These are phyloP conservation scores for Conticribra weissflogii DNA, from an alignment of 108 stramenopile genomes.

Conservation along the genomic window DNA sequence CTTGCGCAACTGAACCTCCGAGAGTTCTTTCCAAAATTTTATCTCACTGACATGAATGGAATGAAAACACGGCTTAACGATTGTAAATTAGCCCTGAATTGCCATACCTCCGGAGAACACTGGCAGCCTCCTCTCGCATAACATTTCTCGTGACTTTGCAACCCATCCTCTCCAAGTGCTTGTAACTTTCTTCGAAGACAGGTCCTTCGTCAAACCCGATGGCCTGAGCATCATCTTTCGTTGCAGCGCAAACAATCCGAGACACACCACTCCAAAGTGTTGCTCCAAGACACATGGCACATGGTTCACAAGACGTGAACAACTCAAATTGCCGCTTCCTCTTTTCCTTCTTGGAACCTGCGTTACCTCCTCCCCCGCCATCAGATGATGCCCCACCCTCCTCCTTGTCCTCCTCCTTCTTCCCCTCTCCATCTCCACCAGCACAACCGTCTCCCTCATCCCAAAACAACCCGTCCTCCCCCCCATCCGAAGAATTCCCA, in stretches of 20 bases:
- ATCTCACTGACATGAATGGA: not conserved
- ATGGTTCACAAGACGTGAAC: slow-evolving; percentile 87
- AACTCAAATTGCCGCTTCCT: slow-evolving; percentile 59
- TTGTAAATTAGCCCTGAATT: slow-evolving; percentile 76
- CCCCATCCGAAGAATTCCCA: slow-evolving; percentile 20
- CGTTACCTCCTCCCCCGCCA: too few relatives aligned
- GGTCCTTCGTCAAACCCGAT: slow-evolving; percentile 92
- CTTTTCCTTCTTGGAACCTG: slow-evolving; percentile 4
- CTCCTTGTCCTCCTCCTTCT: not conserved
- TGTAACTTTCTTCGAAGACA: slow-evolving; percentile 78
- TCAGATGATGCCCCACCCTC: not conserved
- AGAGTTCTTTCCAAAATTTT: not conserved
- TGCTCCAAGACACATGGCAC: slow-evolving; percentile 84
- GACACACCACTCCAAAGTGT: slow-evolving; percentile 87
- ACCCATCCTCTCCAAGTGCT: slow-evolving; percentile 67
- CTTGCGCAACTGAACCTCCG: not conserved
- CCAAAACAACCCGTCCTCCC: slow-evolving; percentile 23
- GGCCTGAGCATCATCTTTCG: slow-evolving; percentile 81
- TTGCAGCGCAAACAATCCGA: slow-evolving; percentile 75
- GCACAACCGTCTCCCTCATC: slow-evolving; percentile 10
- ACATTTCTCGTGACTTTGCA: slow-evolving; percentile 64
- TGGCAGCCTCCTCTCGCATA: slow-evolving; percentile 69
- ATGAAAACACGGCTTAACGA: too few relatives aligned
- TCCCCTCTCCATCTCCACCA: not conserved
- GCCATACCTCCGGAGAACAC: slow-evolving; percentile 70